Percentiles rank a stretch among this genome's conserved stretches.
These are phyloP conservation scores for Nissolia schottii DNA, from an alignment of 306 rosid genomes.

Conservation along the genomic window DNA sequence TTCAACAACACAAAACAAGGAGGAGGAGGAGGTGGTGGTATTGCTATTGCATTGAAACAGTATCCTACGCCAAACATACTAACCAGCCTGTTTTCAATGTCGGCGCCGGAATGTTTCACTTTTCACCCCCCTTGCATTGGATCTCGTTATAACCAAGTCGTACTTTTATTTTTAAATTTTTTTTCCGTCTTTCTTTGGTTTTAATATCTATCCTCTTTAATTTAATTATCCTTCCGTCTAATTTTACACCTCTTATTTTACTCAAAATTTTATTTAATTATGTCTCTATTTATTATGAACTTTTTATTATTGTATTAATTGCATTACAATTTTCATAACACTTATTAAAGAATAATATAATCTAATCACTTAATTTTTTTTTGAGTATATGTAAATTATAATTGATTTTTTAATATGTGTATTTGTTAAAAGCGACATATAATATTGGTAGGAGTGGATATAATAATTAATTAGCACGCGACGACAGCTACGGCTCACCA, in stretches of 20 bases:
- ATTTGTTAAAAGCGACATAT: too few relatives aligned
- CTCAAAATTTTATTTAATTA: too few relatives aligned
- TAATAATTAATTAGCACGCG: neutral
- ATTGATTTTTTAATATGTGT: too few relatives aligned
- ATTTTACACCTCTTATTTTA: too few relatives aligned
- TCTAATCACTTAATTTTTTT: too few relatives aligned
- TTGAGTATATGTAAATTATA: too few relatives aligned
- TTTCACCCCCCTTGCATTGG: conserved; percentile 7
- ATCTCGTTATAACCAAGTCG: neutral
- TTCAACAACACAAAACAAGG: neutral
- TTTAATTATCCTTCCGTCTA: too few relatives aligned
- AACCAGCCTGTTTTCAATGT: conserved; percentile 26
- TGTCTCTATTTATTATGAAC: too few relatives aligned
- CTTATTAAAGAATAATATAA: too few relatives aligned
- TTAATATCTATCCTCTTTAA: neutral
- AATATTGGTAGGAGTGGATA: too few relatives aligned
- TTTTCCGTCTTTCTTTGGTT: neutral
- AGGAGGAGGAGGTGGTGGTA: neutral
- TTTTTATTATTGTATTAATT: too few relatives aligned
- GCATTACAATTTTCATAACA: too few relatives aligned
- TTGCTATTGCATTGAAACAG: conserved; percentile 6
- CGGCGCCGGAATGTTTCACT: conserved; percentile 51
- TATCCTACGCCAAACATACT: neutral
- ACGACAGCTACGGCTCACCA: conserved; percentile 31
- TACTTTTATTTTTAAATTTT: neutral